Evolutionary conservation across 192 early-diverging fungal genomes (phyloP), one percentile per base, ranked within the genome.

Genomic region (Endogone sp.): DNA sequence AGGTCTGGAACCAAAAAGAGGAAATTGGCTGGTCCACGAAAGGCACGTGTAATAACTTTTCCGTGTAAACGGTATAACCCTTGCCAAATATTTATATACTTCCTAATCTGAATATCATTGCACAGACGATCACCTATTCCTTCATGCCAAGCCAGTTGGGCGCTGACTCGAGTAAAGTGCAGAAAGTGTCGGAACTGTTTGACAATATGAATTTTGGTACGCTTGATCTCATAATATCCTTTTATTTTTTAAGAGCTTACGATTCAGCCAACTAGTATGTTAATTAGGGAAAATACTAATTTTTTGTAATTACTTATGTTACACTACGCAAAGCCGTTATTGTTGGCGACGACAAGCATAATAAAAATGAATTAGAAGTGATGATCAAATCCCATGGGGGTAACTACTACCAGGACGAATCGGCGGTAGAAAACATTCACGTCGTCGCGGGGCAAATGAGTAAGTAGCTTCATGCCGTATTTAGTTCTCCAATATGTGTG

Each of bases 351-450:
- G 60, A 79, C 8, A 23, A 62, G 11, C 69, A 79, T 26, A 61
- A 69, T 56, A 93, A 91, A 62, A 61, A 65, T 22, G 79, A 81
- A 13, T 64, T 93, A n/a, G 90, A 93, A 63, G 67, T 70, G 8
- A 55, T 81, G 57, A 81, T 93, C 64, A 72, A 82, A 55, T 72
- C 81, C 49, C 81, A 88, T 62, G 92, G 91, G 11, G 93, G 90
- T 0, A 81, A 67, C 2, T 83, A 80, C 37, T 79, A 84, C 6
- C 90, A 92, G 67, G 87, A 84, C 49, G 76, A 87, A 22, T 23
- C 26, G 73, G n/a, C 69, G 30, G 59, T 64, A 29, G 76, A 64
- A 28, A 79, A 57, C 49, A 85, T 81, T 29, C 79, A 65, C 56
- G 77, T 89, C 30, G 70, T 83, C 56, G 89, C 82, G 16, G 88